Conservation (phyloP, 2,329 filamentous ascomycete genomes). For the Teratosphaeria destructans region DNA sequence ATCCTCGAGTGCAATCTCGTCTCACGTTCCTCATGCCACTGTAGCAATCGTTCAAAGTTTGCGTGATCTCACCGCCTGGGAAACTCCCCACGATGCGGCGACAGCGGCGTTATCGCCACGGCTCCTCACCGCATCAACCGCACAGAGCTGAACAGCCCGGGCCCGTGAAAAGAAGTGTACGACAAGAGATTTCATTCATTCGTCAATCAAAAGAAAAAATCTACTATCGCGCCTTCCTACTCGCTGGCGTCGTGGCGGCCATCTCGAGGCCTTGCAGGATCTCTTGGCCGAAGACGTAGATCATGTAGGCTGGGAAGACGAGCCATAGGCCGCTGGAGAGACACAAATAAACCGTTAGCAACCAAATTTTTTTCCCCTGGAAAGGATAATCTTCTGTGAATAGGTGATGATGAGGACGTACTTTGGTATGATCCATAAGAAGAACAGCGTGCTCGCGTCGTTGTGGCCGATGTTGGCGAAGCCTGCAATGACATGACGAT, state of each 20-base stretch:
- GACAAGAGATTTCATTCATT: not conserved
- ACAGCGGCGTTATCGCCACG: too few species aligned
- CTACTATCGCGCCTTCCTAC: not conserved
- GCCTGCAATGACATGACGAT: slow-evolving; percentile 30
- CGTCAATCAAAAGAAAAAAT: not conserved
- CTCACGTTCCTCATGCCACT: too few species aligned
- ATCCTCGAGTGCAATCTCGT: too few species aligned
- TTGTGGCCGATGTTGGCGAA: slow-evolving; percentile 57
- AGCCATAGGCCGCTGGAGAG: slow-evolving; percentile 51
- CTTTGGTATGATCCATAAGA: slow-evolving; percentile 59
- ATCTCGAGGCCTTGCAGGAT: slow-evolving; percentile 46
- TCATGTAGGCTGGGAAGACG: slow-evolving; percentile 52
- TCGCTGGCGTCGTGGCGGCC: not conserved
- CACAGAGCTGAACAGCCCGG: too few species aligned
- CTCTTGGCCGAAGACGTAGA: slow-evolving; percentile 49
- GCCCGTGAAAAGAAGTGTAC: too few species aligned
- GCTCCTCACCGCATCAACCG: too few species aligned
- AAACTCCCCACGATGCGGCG: too few species aligned
- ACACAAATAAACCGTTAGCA: not conserved
- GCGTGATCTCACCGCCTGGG: too few species aligned
- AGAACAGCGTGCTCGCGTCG: slow-evolving; percentile 39
- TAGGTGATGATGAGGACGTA: slow-evolving; percentile 27
- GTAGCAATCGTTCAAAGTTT: too few species aligned
- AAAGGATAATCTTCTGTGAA: not conserved
- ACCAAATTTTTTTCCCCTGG: too few species aligned